A percentile compares a stretch with the other conserved stretches of the same genome.
These are phyloP conservation scores for Russula sp. DNA, from an alignment of 768 basidiomycete genomes.

Conservation along the genomic window DNA sequence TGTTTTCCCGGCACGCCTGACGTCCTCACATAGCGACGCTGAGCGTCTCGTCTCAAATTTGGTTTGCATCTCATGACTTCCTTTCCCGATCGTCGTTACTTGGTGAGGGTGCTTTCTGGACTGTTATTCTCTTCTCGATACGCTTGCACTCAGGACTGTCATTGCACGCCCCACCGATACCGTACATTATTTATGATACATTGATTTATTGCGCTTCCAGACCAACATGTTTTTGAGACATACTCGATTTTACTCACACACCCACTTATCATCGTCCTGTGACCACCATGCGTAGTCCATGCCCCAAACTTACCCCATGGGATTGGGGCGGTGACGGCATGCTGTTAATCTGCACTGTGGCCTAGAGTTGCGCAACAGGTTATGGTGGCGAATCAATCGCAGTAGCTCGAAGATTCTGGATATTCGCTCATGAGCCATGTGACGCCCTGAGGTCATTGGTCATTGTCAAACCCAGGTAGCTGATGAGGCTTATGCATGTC, in stretches of 20 bases:
- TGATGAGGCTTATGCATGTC: neutral
- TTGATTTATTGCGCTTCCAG: constrained; percentile 16
- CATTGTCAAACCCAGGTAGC: neutral
- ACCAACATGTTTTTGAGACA: constrained; percentile 1
- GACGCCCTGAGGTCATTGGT: constrained; percentile 1
- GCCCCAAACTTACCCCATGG: constrained; percentile 11
- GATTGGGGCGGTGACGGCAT: constrained; percentile 8
- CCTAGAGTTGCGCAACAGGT: neutral
- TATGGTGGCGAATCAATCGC: constrained; percentile 8
- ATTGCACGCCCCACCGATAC: constrained; percentile 16
- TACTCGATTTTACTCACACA: constrained; percentile 4
- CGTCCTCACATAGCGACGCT: neutral
- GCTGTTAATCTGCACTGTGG: constrained; percentile 4
- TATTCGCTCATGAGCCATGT: constrained; percentile 2
- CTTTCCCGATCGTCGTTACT: neutral
- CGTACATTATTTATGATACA: constrained; percentile 16
- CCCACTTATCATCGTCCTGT: neutral
- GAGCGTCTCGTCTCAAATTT: constrained; percentile 3
- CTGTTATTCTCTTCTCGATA: constrained; percentile 7
- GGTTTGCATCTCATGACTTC: neutral
- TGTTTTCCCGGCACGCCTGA: neutral
- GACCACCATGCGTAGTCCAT: constrained; percentile 14
- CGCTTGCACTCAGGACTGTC: constrained; percentile 10
- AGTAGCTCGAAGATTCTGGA: neutral
- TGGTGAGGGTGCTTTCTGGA: constrained; percentile 14